Evolutionary conservation across 1,284 basidiomycete genomes (phyloP).

Genomic region (Papiliotrema flavescens): DNA sequence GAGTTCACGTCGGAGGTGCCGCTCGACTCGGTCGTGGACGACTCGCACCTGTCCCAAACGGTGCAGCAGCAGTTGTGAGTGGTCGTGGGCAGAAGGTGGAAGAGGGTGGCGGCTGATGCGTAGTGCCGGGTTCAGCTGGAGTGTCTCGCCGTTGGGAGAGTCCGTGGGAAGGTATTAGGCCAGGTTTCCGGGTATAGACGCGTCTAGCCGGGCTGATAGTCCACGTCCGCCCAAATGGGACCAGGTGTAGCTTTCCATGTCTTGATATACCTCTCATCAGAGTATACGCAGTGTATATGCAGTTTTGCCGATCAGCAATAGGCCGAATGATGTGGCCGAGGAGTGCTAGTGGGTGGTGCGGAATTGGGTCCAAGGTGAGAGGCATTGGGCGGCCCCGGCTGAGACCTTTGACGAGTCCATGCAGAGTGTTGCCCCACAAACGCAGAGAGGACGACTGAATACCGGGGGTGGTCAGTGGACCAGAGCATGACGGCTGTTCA

Average conservation of each 20-base stretch:
- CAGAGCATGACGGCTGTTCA: no score
- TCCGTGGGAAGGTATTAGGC: conserved; percentile 41
- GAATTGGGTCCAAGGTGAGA: no score
- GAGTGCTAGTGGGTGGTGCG: no score
- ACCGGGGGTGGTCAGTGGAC: no score
- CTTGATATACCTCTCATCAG: neutral
- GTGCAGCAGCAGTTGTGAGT: conserved; percentile 92
- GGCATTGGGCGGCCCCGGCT: no score
- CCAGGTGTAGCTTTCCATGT: neutral
- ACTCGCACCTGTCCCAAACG: conserved; percentile 85
- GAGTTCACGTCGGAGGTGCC: conserved; percentile 92
- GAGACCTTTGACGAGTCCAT: no score
- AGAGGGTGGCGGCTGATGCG: conserved; percentile 10
- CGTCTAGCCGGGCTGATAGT: neutral
- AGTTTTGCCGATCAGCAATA: no score
- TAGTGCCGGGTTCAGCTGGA: conserved; percentile 50
- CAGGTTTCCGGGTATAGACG: neutral
- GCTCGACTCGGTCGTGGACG: conserved; percentile 88
- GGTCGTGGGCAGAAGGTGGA: neutral
- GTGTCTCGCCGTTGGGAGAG: conserved; percentile 49
- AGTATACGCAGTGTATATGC: no score
- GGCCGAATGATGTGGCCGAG: no score
- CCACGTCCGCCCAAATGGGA: neutral
- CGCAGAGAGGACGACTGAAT: no score
- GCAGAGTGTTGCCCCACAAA: no score